phyloP scores from a whole-genome alignment of 2,329 filamentous ascomycete species.

The Talaromyces rugulosus region DNA sequence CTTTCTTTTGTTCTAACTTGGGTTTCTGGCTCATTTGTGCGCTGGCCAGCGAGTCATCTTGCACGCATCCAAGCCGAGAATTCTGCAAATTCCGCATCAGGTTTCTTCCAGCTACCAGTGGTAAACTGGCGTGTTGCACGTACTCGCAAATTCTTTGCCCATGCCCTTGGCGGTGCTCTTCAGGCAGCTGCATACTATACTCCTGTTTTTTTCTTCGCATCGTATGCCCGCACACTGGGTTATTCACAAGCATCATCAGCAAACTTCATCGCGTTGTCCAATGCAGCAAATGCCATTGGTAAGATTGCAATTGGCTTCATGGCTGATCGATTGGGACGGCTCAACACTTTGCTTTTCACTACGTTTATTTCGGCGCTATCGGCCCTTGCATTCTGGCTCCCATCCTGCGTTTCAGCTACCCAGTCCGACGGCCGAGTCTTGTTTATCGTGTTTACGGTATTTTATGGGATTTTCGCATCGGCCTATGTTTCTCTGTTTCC shows the following conservation, averaged over 20 bases:
- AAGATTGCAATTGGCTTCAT: slow-evolving; percentile 35
- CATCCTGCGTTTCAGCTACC: slow-evolving; percentile 14
- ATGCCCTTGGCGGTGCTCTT: slow-evolving; percentile 31
- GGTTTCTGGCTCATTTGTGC: slow-evolving; percentile 19
- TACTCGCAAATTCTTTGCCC: slow-evolving; percentile 31
- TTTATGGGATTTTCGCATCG: slow-evolving; percentile 35
- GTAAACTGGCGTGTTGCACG: slow-evolving; percentile 32
- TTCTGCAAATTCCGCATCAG: slow-evolving; percentile 5
- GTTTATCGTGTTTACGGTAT: slow-evolving; percentile 28
- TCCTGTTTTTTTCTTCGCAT: slow-evolving; percentile 36
- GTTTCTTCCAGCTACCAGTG: slow-evolving; percentile 21
- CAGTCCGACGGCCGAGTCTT: slow-evolving; percentile 13
- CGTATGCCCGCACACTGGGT: slow-evolving; percentile 36
- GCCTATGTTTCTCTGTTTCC: slow-evolving; percentile 39
- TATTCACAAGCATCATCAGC: slow-evolving; percentile 33
- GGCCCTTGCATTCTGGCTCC: slow-evolving; percentile 24
- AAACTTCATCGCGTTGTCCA: slow-evolving; percentile 38
- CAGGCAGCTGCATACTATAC: slow-evolving; percentile 37
- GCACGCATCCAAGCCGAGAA: slow-evolving; percentile 13
- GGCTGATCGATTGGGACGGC: slow-evolving; percentile 34
- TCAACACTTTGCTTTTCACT: slow-evolving; percentile 35
- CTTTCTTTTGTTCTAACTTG: slow-evolving; percentile 28
- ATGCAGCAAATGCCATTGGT: slow-evolving; percentile 36
- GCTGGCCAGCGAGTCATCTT: slow-evolving; percentile 20
- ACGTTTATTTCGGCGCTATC: slow-evolving; percentile 25